These are phyloP conservation scores for Setaria italica DNA, from an alignment of 202 grass and related monocot genomes.

Conservation along the genomic window DNA sequence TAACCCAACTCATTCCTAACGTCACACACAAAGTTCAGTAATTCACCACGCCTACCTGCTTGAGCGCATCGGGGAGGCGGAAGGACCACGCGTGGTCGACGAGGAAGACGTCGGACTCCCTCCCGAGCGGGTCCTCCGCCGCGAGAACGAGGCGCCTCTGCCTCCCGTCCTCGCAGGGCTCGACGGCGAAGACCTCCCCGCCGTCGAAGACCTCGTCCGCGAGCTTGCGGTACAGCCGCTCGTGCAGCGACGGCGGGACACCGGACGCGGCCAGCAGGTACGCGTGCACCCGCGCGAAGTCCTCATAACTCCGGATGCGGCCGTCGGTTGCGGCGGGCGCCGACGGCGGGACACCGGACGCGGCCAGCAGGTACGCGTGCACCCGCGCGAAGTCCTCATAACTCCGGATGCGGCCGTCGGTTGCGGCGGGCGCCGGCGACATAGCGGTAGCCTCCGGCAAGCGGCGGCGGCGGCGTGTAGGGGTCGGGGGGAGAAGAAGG, in stretches of 20 bases:
- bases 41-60: conserved; percentile 55
- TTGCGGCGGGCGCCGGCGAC: conserved; percentile 30
- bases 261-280: conserved; percentile 75
- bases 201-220: conserved; percentile 86
- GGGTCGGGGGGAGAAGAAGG: conserved; percentile 40
- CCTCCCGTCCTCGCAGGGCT: conserved; percentile 65
- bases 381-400: conserved; percentile 74
- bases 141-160: conserved; percentile 68
- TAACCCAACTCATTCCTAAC: background rate
- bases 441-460: conserved; percentile 15
- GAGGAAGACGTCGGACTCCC: conserved; percentile 82
- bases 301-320: conserved; percentile 58
- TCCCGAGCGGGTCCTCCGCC: conserved; percentile 36
- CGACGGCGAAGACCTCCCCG: conserved; percentile 73
- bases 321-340: background rate
- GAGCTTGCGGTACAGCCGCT: conserved; percentile 78
- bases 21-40: background rate
- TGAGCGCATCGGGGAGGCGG: conserved; percentile 82
- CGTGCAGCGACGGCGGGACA: conserved; percentile 65
- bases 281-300: conserved; percentile 75
- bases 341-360: conserved; percentile 61
- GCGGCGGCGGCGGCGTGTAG: conserved; percentile 1
- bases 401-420: conserved; percentile 40
- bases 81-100: conserved; percentile 97
- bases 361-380: conserved; percentile 74